A percentile compares a stretch with the other conserved stretches of the same genome.
phyloP scores from a whole-genome alignment of 2,329 filamentous ascomycete species.

The Fusarium zealandicum region DNA sequence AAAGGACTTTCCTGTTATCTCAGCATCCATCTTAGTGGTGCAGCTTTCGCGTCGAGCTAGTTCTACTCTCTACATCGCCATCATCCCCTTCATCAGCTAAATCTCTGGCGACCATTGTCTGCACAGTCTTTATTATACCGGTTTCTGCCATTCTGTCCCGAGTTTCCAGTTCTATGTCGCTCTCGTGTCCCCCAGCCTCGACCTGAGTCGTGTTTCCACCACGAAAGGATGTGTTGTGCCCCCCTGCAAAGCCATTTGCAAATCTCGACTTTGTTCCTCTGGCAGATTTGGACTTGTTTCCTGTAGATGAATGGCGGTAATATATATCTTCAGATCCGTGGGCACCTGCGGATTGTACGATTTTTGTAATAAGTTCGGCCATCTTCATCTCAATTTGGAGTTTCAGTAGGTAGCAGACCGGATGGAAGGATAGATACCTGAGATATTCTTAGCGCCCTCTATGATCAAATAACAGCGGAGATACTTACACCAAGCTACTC shows the following conservation, averaged over 20 bases:
- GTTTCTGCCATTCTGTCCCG: neutral
- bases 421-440: slow-evolving; percentile 49
- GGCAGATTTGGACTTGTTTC: neutral
- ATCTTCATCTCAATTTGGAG: slow-evolving; percentile 60
- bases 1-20: no score
- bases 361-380: slow-evolving; percentile 55
- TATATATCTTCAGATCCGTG: slow-evolving; percentile 14
- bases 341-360: slow-evolving; percentile 20
- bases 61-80: slow-evolving; percentile 17
- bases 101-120: slow-evolving; percentile 27
- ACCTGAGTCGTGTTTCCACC: slow-evolving; percentile 8
- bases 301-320: slow-evolving; percentile 5
- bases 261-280: neutral
- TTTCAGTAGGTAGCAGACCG: slow-evolving; percentile 56
- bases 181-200: slow-evolving; percentile 18
- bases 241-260: neutral
- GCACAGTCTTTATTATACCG: slow-evolving; percentile 31
- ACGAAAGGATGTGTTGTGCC: neutral
- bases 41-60: slow-evolving; percentile 26
- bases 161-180: slow-evolving; percentile 2
- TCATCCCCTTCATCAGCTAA: neutral
- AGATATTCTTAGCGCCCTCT: neutral
- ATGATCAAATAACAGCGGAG: accelerated
- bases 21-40: neutral
- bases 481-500: slow-evolving; percentile 38